A percentile compares a stretch with the other conserved stretches of the same genome.
Evolutionary conservation across 2,329 filamentous ascomycete species (phyloP).

Genomic region (Plenodomus biglobosus): DNA sequence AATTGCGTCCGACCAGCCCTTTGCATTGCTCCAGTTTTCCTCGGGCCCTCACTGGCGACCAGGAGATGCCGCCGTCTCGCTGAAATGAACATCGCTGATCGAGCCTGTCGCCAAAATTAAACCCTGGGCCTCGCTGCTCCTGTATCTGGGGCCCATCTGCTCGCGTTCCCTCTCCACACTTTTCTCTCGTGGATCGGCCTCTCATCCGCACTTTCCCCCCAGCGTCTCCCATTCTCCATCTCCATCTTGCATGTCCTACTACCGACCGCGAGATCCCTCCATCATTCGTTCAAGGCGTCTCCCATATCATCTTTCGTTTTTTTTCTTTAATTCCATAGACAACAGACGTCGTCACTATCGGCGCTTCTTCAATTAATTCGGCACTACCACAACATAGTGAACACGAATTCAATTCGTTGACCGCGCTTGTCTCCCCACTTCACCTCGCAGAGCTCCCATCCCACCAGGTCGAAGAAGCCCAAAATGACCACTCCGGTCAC

Average conservation of each 20-base stretch:
- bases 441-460: constrained; percentile 3
- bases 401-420: background rate
- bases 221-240: background rate
- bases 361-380: too few relatives aligned
- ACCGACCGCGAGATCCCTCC: too few relatives aligned
- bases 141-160: constrained; percentile 16
- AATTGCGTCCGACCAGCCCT: constrained; percentile 3
- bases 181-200: background rate
- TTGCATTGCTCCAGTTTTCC: constrained; percentile 12
- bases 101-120: constrained; percentile 21
- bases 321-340: background rate
- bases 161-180: background rate
- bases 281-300: background rate
- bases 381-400: background rate
- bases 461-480: background rate
- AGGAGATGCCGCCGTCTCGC: constrained; percentile 4
- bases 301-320: background rate
- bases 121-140: constrained; percentile 11
- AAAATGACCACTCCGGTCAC: constrained; percentile 40
- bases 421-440: background rate
- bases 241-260: background rate
- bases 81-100: constrained; percentile 25
- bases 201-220: constrained; percentile 1
- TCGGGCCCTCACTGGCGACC: constrained; percentile 12
- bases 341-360: background rate